Evolutionary conservation across 441 rosid species (phyloP).

Genomic region (Erysimum cheiri): DNA sequence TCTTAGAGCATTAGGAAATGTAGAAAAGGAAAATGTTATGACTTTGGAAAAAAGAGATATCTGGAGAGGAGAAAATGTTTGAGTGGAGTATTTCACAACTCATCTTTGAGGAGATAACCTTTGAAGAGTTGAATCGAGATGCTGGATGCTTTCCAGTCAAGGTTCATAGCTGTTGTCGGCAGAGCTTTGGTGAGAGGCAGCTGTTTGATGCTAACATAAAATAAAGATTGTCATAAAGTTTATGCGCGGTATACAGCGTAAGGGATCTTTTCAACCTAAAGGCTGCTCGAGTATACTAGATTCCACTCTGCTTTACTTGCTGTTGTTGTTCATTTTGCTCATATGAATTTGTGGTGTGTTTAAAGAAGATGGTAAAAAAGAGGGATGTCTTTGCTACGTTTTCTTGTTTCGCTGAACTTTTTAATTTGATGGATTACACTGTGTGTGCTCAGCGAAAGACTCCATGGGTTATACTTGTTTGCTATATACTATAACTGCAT

Average conservation of each 20-base stretch:
- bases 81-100: slow-evolving; percentile 26
- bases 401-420: slow-evolving; percentile 21
- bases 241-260: slow-evolving; percentile 26
- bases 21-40: slow-evolving; percentile 32
- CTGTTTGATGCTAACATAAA: slow-evolving; percentile 46
- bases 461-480: slow-evolving; percentile 13
- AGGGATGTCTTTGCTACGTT: slow-evolving; percentile 3
- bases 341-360: neutral
- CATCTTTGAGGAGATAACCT: slow-evolving; percentile 21
- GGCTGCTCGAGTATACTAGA: slow-evolving; percentile 28
- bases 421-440: slow-evolving; percentile 12
- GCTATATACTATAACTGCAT: slow-evolving; percentile 8
- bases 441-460: neutral
- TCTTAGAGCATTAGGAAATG: slow-evolving; percentile 13
- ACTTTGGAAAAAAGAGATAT: slow-evolving; percentile 6
- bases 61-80: slow-evolving; percentile 26
- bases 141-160: slow-evolving; percentile 24
- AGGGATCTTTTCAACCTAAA: slow-evolving; percentile 26
- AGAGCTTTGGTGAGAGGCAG: slow-evolving; percentile 64
- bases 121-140: slow-evolving; percentile 17
- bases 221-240: slow-evolving; percentile 18
- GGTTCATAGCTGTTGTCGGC: slow-evolving; percentile 43
- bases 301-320: slow-evolving; percentile 29
- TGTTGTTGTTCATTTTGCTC: slow-evolving; percentile 16
- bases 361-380: slow-evolving; percentile 26